Evolutionary conservation across 2,329 filamentous ascomycete genomes (phyloP).

Genomic region (Dactylonectria estremocensis): DNA sequence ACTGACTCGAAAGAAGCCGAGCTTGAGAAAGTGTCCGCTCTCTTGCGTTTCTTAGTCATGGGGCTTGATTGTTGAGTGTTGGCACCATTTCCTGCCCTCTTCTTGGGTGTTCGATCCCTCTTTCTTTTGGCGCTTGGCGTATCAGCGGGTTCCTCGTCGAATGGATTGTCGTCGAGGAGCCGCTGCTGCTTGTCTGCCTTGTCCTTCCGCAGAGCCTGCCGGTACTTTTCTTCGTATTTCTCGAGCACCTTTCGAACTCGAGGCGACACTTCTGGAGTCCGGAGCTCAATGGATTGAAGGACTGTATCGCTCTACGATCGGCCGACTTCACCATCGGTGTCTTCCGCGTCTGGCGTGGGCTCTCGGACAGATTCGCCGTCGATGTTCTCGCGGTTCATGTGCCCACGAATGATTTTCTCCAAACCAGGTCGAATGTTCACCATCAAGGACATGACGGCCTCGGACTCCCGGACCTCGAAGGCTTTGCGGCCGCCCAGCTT

Average conservation of each 20-base stretch:
- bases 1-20: not conserved
- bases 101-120: not conserved
- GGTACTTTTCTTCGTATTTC: not conserved
- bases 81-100: not conserved
- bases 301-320: not conserved
- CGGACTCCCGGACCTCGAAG: slow-evolving; percentile 22
- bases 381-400: not conserved
- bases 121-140: slow-evolving; percentile 1
- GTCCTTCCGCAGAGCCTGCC: not conserved
- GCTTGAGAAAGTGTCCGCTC: not conserved
- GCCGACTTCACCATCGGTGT: not conserved
- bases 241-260: not conserved
- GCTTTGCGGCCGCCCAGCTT: not conserved
- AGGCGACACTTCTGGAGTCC: not conserved
- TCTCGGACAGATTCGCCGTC: not conserved
- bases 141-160: not conserved
- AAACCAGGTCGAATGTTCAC: slow-evolving; percentile 32
- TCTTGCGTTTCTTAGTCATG: not conserved
- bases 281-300: slow-evolving; percentile 11
- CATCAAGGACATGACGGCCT: slow-evolving; percentile 35
- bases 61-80: not conserved
- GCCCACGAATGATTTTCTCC: not conserved
- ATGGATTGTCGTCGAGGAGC: not conserved
- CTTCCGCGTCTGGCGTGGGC: not conserved
- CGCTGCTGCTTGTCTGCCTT: not conserved